Evolutionary conservation across 805 yeast species (phyloP), one percentile per base, ranked within the genome.

Genomic region (Candida suzukii): DNA sequence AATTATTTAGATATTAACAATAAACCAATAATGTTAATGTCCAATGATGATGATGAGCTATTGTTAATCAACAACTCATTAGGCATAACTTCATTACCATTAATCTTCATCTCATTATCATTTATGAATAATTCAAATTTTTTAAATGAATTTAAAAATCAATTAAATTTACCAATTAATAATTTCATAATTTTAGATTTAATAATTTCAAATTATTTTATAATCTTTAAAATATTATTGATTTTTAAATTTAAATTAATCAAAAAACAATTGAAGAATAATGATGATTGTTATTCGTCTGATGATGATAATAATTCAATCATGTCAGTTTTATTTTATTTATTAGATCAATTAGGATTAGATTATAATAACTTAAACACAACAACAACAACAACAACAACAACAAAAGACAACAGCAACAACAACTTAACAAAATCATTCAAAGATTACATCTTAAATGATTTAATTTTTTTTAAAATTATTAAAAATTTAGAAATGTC

Each of bases 1-100:
- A n/a, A n/a, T n/a, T n/a, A n/a, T 37, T 55, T 53, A 48, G 62
- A 49, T 29, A 33, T 55, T 11, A 24, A 24, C 18, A 35, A 35
- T 5, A n/a, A n/a, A n/a, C n/a, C n/a, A n/a, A n/a, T n/a, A n/a
- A n/a, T n/a, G n/a, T n/a, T n/a, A n/a, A n/a, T n/a, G n/a, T 16
- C 18, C 39, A 4, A 32, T 19, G 47, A n/a, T 14, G 19, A 32
- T 13, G n/a, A 4, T 4, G 8, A 32, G 7, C 21, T n/a, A n/a
- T n/a, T n/a, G n/a, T n/a, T n/a, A n/a, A 58, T 76, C 35, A 74
- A 74, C 51, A 73, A 74, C 50, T 75, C 74, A 45, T 55, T 77
- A 40, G 79, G 80, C 1, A 63, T 76, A 21, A 61, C 75, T 13
- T 57, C 73, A 10, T 64, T 73, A 44, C 82, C 83, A 0, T 48